Evolutionary conservation across 1,139 yeast species (phyloP), one percentile per base, ranked within the genome.

Genomic region (Pichia norvegensis): DNA sequence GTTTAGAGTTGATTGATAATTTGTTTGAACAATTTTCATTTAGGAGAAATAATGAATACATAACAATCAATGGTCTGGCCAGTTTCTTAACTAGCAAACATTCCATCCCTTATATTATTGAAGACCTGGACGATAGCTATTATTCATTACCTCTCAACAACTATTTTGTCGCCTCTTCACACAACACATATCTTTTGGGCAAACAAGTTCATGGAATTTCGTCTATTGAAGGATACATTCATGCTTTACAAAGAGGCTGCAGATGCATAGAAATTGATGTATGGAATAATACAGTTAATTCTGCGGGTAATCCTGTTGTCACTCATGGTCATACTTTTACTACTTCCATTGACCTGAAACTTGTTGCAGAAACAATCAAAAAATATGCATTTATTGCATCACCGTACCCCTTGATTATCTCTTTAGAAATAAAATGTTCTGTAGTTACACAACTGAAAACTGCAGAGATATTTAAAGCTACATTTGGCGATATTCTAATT

Each of bases 191-290:
- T 60, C 68, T 94, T 11, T 66, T 80, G 23, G 98, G 97, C 0
- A 73, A 95, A 33, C 98, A 94, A 60, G 74, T 87, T n/a, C 95
- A 81, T 1, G 96, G 94, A n/a, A 79, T 76, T 16, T 85, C 97
- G 0, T 85, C 95, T 0, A 78, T 87, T 1, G 97, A 92, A 58
- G 95, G 95, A 0, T 94, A 92, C 55, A 81, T 87, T n/a, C 75
- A 84, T 45, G 95, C 87, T 0, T 67, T 94, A 43, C 96, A 88
- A 58, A 76, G 88, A 47, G 97, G 98, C 1, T 92, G 97, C 57
- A 70, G 96, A 41, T 88, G 97, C 54, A 73, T 94, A 21, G 99
- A 94, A 59, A 79, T 94, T 38, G 99, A 94, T 63, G 73, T 94
- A 21, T 94, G 98, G 98, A 96, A 92, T 65, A 94, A 95, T 10